These are phyloP conservation scores for Penicillium herquei DNA, from an alignment of 495 filamentous ascomycete species.

Conservation along the genomic window DNA sequence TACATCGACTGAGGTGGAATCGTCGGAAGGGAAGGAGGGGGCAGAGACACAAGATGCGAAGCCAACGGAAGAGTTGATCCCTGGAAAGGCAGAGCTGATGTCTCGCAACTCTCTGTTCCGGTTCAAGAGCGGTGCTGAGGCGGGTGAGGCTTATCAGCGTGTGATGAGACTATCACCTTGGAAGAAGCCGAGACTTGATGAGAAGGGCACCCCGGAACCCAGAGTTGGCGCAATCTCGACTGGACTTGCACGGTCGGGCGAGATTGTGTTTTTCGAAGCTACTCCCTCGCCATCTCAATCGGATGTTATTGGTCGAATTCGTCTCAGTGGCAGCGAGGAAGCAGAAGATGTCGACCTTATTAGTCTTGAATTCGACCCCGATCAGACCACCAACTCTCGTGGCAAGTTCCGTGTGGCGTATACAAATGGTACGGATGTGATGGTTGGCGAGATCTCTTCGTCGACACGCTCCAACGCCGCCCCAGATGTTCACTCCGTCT, in stretches of 20 bases:
- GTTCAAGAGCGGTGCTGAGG: slow-evolving; percentile 37
- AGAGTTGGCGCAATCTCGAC: slow-evolving; percentile 74
- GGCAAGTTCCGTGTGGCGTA: slow-evolving; percentile 71
- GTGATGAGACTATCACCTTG: slow-evolving; percentile 69
- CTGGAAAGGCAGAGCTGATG: slow-evolving; percentile 50
- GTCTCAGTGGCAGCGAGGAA: slow-evolving; percentile 61
- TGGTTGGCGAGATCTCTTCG: slow-evolving; percentile 36
- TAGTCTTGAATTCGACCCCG: slow-evolving; percentile 39
- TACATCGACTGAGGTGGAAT: slow-evolving; percentile 5
- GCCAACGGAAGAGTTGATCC: slow-evolving; percentile 21
- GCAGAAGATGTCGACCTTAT: slow-evolving; percentile 80
- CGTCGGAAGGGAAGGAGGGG: slow-evolving; percentile 15
- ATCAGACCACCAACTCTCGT: slow-evolving; percentile 20
- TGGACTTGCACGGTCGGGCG: slow-evolving; percentile 64
- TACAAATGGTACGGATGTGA: slow-evolving; percentile 76
- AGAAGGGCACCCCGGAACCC: slow-evolving; percentile 16
- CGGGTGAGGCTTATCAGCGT: slow-evolving; percentile 73
- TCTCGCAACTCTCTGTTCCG: slow-evolving; percentile 65
- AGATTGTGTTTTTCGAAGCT: slow-evolving; percentile 80
- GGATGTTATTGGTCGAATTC: slow-evolving; percentile 66
- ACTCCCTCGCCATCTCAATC: slow-evolving; percentile 51
- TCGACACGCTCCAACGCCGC: slow-evolving; percentile 43
- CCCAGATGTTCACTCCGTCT: slow-evolving; percentile 57
- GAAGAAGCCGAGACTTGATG: slow-evolving; percentile 36
- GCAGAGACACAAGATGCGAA: slow-evolving; percentile 27